Evolutionary conservation across 768 basidiomycete genomes (phyloP).

Genomic region (Rhodotorula paludigena): DNA sequence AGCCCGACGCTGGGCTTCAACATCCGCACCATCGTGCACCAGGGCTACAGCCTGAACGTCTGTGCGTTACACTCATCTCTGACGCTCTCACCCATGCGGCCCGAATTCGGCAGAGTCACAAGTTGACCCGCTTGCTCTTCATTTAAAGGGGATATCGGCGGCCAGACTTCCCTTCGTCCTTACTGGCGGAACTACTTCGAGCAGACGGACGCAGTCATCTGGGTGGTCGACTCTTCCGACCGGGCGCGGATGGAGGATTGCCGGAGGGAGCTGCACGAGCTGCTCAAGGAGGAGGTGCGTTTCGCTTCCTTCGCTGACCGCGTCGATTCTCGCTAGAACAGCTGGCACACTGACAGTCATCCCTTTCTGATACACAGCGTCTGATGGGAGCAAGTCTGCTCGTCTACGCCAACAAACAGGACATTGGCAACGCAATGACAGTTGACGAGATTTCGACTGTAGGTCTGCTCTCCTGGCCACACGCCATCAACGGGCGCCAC

Average conservation of each 20-base stretch:
- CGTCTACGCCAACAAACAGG: slow-evolving; percentile 97
- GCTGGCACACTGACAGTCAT: too few species aligned
- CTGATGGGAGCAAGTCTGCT: slow-evolving; percentile 82
- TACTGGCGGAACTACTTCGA: slow-evolving; percentile 99
- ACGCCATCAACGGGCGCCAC: not conserved
- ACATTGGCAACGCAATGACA: slow-evolving; percentile 79
- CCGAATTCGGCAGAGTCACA: not conserved
- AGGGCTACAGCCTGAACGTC: slow-evolving; percentile 65
- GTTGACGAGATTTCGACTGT: slow-evolving; percentile 77
- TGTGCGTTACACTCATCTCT: slow-evolving; percentile 53
- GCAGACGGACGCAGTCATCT: slow-evolving; percentile 93
- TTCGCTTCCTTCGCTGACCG: not conserved
- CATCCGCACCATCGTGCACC: slow-evolving; percentile 90
- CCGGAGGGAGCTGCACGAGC: slow-evolving; percentile 72
- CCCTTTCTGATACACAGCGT: slow-evolving; percentile 59
- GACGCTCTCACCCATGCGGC: not conserved
- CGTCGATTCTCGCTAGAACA: too few species aligned
- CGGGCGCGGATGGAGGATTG: slow-evolving; percentile 85
- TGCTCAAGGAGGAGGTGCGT: slow-evolving; percentile 86
- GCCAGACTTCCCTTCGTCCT: slow-evolving; percentile 87
- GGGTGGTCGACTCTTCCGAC: slow-evolving; percentile 97
- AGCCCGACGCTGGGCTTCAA: slow-evolving; percentile 97
- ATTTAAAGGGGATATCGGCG: slow-evolving; percentile 87
- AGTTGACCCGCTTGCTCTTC: not conserved
- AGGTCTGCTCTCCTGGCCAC: slow-evolving; percentile 43